phyloP scores from a whole-genome alignment of 768 basidiomycete species.

The Bullera alba region DNA sequence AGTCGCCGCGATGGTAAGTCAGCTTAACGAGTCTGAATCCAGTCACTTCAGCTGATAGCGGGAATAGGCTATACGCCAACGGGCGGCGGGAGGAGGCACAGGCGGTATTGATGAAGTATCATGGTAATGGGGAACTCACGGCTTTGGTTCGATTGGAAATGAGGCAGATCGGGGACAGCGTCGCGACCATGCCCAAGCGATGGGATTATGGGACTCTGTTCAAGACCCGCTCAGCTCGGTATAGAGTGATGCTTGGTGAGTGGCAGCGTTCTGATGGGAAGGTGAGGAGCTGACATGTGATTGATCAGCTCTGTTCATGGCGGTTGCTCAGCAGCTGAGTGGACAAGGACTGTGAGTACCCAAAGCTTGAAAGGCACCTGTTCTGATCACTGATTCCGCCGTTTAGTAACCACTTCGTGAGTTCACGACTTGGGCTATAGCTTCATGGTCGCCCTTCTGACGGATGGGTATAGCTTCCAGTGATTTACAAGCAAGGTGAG shows the following conservation, averaged over 20 bases:
- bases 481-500: conserved; percentile 18
- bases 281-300: not conserved
- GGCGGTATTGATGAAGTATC: conserved; percentile 16
- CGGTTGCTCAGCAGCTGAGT: conserved; percentile 14
- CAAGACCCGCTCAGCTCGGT: conserved; percentile 8
- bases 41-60: not conserved
- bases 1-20: conserved; percentile 27
- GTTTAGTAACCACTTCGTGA: not conserved
- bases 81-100: conserved; percentile 15
- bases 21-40: not conserved
- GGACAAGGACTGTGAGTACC: conserved; percentile 14
- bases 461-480: conserved; percentile 17
- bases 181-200: not conserved
- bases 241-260: conserved; percentile 14
- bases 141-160: conserved; percentile 14
- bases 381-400: not conserved
- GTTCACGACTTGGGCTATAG: not conserved
- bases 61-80: conserved; percentile 19
- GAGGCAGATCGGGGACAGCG: conserved; percentile 8
- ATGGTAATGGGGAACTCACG: conserved; percentile 19
- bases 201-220: conserved; percentile 17
- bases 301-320: conserved; percentile 12
- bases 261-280: not conserved
- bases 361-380: not conserved
- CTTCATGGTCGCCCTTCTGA: too few relatives aligned